Evolutionary conservation across 1,284 basidiomycete genomes (phyloP).

Genomic region (Schizophyllum commune): DNA sequence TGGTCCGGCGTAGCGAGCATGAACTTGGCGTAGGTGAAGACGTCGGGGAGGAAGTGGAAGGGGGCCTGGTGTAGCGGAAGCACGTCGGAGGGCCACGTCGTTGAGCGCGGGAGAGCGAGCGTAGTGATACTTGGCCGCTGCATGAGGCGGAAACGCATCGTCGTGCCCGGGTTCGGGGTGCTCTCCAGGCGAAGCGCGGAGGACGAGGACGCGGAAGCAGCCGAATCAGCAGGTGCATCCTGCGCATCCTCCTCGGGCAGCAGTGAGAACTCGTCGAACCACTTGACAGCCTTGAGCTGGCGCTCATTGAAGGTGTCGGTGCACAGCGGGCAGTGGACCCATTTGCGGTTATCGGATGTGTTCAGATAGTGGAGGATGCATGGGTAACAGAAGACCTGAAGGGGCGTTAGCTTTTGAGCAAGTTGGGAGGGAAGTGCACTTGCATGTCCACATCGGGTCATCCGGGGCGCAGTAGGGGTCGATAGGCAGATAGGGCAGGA

Average conservation of each 20-base stretch:
- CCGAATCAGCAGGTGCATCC: slow-evolving; percentile 24
- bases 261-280: slow-evolving; percentile 44
- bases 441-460: slow-evolving; percentile 97
- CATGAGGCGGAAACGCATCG: slow-evolving; percentile 82
- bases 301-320: slow-evolving; percentile 88
- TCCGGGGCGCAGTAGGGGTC: slow-evolving; percentile 84
- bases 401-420: slow-evolving; percentile 9
- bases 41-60: slow-evolving; percentile 94
- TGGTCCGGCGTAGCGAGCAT: slow-evolving; percentile 93
- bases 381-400: slow-evolving; percentile 80
- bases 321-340: slow-evolving; percentile 92
- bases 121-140: slow-evolving; percentile 93
- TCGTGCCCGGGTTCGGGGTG: slow-evolving; percentile 43
- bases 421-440: slow-evolving; percentile 28
- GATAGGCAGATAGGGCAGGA: slow-evolving; percentile 95
- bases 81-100: slow-evolving; percentile 90
- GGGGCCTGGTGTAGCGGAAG: slow-evolving; percentile 89
- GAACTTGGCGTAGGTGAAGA: slow-evolving; percentile 85
- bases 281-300: slow-evolving; percentile 90
- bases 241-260: slow-evolving; percentile 33
- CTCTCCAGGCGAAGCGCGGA: slow-evolving; percentile 29
- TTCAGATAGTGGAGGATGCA: slow-evolving; percentile 91
- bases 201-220: slow-evolving; percentile 46
- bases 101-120: slow-evolving; percentile 87
- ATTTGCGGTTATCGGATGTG: slow-evolving; percentile 71